Evolutionary conservation across 176 grass and related monocot species (phyloP), one percentile per base, ranked within the genome.

Genomic region (Oryza coarctata): DNA sequence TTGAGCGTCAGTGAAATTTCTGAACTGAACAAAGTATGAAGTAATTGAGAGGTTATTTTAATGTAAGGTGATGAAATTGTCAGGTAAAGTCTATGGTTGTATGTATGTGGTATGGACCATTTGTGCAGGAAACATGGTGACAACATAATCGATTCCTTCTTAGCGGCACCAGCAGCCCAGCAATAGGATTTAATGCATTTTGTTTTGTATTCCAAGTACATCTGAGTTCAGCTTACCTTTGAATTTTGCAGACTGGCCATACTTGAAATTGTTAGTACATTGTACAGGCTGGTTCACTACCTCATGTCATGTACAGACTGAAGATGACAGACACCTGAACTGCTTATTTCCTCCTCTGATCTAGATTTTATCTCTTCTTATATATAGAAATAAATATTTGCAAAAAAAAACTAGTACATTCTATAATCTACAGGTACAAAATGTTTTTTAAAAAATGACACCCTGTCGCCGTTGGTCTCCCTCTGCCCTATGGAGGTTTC

Each of bases 321-420:
- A n/a, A 74, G 40, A 25, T 63, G 1, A 12, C 36, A 40, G 52
- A 90, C 73, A 89, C 73, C 79, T 74, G 79, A 79, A 63, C 68
- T 79, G 28, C 68, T 78, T 86, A 45, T 86, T 80, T 75, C 65
- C 71, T 74, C 61, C 62, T 63, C 47, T 83, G 84, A 49, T 34
- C 84, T 90, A 90, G 73, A 87, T 34, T 79, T 79, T 86, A 82
- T 74, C 79, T 80, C 83, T 78, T 78, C 68, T 79, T 87, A 83
- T 83, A 90, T 90, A 80, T 90, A 73, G 36, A 63, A 86, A 90
- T 87, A 90, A 90, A 90, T 75, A 90, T 90, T 83, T 86, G 74
- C 88, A 90, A 86, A 90, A 90, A 90, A 90, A 83, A 43, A n/a
- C 26, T 86, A 86, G 80, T 90, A 90, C 88, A 86, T 79, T 86